phyloP scores from a whole-genome alignment of 2,329 filamentous ascomycete genomes.

The Paecilomyces formosus region DNA sequence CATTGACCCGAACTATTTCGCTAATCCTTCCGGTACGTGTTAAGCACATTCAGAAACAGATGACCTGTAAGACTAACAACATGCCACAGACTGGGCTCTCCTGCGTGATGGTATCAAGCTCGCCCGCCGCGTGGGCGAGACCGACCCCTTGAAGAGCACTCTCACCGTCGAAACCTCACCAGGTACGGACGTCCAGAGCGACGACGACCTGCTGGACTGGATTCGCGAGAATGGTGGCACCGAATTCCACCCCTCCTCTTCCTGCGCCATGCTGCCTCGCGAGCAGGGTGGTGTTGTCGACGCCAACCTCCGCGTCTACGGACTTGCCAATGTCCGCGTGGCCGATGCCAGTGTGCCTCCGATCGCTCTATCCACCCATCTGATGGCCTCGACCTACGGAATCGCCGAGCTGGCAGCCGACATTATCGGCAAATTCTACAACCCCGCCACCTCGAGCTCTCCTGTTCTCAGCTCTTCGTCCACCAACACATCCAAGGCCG shows the following conservation, averaged over 20 bases:
- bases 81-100: slow-evolving; percentile 13
- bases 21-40: slow-evolving; percentile 16
- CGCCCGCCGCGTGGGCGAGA: slow-evolving; percentile 15
- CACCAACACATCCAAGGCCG: neutral
- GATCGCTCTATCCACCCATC: slow-evolving; percentile 23
- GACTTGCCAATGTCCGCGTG: slow-evolving; percentile 22
- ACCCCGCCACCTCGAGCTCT: neutral
- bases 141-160: slow-evolving; percentile 11
- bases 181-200: slow-evolving; percentile 12
- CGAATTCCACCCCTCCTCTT: slow-evolving; percentile 18
- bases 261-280: slow-evolving; percentile 21
- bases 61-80: slow-evolving; percentile 2
- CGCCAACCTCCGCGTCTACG: slow-evolving; percentile 20
- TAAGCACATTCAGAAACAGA: neutral
- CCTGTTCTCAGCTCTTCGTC: neutral
- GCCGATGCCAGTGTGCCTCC: slow-evolving; percentile 21
- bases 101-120: slow-evolving; percentile 19
- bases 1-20: slow-evolving; percentile 21
- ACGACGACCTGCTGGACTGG: slow-evolving; percentile 17
- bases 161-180: slow-evolving; percentile 16
- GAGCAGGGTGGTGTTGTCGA: slow-evolving; percentile 19
- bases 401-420: slow-evolving; percentile 22
- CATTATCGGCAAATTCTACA: slow-evolving; percentile 19
- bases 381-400: slow-evolving; percentile 28
- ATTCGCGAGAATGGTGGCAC: slow-evolving; percentile 11